These are phyloP conservation scores for Diaporthe aspalathi DNA, from an alignment of 2,329 filamentous ascomycete species.

Conservation along the genomic window DNA sequence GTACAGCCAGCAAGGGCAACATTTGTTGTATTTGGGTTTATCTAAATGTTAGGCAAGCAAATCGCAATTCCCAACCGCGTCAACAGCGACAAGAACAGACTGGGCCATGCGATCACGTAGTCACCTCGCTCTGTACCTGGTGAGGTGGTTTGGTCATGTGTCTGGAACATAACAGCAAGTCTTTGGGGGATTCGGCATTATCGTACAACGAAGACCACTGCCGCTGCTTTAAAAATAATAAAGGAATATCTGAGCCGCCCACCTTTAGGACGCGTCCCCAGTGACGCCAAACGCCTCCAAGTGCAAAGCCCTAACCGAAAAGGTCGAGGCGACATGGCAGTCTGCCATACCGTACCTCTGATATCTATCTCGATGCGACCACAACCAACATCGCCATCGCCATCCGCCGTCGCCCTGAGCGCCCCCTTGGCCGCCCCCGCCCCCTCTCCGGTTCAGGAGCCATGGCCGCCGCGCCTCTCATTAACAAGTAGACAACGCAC, in stretches of 20 bases:
- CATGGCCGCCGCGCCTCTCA: too few species aligned
- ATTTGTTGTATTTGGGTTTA: not conserved
- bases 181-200: not conserved
- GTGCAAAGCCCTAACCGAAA: not conserved
- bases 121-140: too few species aligned
- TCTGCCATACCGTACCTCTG: not conserved
- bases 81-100: not conserved
- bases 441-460: too few species aligned
- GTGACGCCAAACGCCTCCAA: conserved; percentile 27
- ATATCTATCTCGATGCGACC: not conserved
- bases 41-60: conserved; percentile 4
- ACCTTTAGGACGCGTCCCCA: not conserved
- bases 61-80: not conserved
- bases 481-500: too few species aligned
- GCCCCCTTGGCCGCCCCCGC: too few species aligned
- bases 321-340: not conserved
- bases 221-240: not conserved
- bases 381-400: not conserved
- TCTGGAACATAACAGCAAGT: conserved; percentile 1
- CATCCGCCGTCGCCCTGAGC: too few species aligned
- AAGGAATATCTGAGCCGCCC: not conserved
- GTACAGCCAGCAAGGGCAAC: not conserved
- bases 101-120: too few species aligned
- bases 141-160: not conserved
- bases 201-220: conserved; percentile 1